Evolutionary conservation across 331 rosid genomes (phyloP).

Genomic region (Acacia pycnantha): DNA sequence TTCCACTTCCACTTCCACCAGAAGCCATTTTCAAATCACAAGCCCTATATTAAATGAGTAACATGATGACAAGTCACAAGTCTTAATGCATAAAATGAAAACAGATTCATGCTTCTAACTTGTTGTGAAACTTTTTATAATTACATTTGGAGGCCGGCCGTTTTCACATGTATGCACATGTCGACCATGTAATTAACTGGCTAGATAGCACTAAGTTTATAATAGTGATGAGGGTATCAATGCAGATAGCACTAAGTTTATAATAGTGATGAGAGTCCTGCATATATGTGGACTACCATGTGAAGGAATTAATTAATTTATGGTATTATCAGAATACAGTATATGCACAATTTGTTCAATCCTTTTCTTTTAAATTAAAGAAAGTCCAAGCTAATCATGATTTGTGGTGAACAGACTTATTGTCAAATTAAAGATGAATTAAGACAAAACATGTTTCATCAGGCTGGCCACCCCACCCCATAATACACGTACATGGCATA

Average conservation of each 20-base stretch:
- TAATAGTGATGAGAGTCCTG: no score
- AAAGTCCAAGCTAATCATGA: background rate
- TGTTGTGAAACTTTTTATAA: no score
- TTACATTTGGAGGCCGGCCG: conserved; percentile 28
- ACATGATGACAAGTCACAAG: no score
- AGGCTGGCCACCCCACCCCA: no score
- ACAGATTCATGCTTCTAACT: no score
- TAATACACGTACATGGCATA: no score
- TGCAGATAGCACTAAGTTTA: no score
- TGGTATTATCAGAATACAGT: conserved; percentile 7
- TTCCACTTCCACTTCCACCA: no score
- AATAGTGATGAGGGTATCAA: no score
- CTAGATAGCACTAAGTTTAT: conserved; percentile 29
- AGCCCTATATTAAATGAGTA: no score
- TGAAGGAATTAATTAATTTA: conserved; percentile 37
- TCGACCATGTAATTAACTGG: conserved; percentile 29
- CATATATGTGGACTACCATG: conserved; percentile 35
- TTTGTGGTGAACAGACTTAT: background rate
- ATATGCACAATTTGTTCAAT: background rate
- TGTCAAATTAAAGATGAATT: background rate
- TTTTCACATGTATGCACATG: conserved; percentile 48
- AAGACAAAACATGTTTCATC: background rate
- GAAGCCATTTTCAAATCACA: no score
- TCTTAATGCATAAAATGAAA: no score
- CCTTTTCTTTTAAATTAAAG: background rate